A percentile compares a stretch with the other conserved stretches of the same genome.
Evolutionary conservation across 2,329 filamentous ascomycete species (phyloP).

Genomic region (Penicillium oxalicum): DNA sequence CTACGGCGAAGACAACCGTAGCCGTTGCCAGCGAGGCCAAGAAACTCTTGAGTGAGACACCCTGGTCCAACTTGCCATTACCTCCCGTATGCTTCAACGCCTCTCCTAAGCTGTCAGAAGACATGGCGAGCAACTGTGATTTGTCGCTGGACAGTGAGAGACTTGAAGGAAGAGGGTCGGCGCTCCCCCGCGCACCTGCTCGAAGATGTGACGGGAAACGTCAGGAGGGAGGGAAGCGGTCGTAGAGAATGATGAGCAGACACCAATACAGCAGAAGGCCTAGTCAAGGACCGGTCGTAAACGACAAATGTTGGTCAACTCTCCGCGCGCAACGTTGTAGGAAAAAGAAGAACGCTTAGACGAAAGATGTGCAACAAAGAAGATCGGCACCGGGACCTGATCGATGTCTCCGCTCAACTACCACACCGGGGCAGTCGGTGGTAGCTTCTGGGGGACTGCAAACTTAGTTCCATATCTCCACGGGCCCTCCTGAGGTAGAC

Average conservation of each 20-base stretch:
- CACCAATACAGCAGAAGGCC: too few species aligned
- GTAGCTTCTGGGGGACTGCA: too few species aligned
- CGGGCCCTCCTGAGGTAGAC: background rate
- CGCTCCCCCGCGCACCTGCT: too few species aligned
- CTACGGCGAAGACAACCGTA: conserved; percentile 56
- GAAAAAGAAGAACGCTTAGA: background rate
- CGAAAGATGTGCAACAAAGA: conserved; percentile 10
- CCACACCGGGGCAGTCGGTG: too few species aligned
- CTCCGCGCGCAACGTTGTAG: background rate
- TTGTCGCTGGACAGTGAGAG: background rate
- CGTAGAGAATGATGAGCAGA: too few species aligned
- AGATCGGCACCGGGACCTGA: conserved; percentile 11
- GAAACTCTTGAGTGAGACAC: conserved; percentile 47
- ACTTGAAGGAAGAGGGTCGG: background rate
- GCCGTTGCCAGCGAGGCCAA: conserved; percentile 60
- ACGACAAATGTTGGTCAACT: too few species aligned
- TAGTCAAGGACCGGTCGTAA: too few species aligned
- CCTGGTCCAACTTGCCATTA: conserved; percentile 30
- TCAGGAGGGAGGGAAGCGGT: too few species aligned
- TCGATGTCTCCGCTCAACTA: background rate
- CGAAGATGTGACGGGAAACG: too few species aligned
- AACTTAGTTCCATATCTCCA: too few species aligned
- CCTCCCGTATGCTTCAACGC: conserved; percentile 34
- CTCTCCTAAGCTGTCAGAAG: conserved; percentile 23
- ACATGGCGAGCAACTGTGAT: conserved; percentile 15